Percentiles rank a stretch among this genome's conserved stretches.
These are phyloP conservation scores for Fusarium cicatricum DNA, from an alignment of 2,329 filamentous ascomycete species.

Conservation along the genomic window DNA sequence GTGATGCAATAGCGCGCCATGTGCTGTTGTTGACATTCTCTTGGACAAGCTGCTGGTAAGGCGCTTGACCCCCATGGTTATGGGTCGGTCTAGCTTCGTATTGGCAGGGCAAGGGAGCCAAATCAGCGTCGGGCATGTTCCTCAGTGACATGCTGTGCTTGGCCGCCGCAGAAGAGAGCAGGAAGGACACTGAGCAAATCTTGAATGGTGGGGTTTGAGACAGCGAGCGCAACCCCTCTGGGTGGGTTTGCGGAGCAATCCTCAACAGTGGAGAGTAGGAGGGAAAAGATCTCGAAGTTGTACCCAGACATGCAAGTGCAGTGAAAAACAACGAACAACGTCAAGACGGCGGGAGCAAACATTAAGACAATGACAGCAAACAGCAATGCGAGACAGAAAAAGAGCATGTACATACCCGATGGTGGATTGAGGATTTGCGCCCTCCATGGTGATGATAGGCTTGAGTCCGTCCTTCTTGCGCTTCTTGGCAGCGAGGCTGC, in stretches of 20 bases:
- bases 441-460: constrained; percentile 78
- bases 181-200: too few relatives aligned
- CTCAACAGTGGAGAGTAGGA: background rate
- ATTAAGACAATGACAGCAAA: constrained; percentile 3
- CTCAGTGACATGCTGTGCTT: constrained; percentile 1
- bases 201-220: constrained; percentile 5
- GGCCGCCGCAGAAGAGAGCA: constrained; percentile 4
- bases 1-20: constrained; percentile 33
- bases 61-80: constrained; percentile 6
- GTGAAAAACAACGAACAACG: background rate
- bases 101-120: background rate
- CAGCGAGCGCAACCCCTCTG: background rate
- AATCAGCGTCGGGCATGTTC: constrained; percentile 10
- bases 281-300: background rate
- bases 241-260: constrained; percentile 1
- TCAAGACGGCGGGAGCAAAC: background rate
- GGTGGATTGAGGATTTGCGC: constrained; percentile 43
- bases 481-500: constrained; percentile 64
- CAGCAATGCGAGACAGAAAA: constrained; percentile 1
- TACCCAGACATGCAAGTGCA: background rate
- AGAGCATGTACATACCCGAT: constrained; percentile 48
- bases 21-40: constrained; percentile 12
- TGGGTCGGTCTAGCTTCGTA: background rate
- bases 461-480: constrained; percentile 77
- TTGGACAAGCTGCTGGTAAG: constrained; percentile 15